Evolutionary conservation across 805 yeast species (phyloP), one percentile per base, ranked within the genome.

Genomic region (Wickerhamomyces tratensis): DNA sequence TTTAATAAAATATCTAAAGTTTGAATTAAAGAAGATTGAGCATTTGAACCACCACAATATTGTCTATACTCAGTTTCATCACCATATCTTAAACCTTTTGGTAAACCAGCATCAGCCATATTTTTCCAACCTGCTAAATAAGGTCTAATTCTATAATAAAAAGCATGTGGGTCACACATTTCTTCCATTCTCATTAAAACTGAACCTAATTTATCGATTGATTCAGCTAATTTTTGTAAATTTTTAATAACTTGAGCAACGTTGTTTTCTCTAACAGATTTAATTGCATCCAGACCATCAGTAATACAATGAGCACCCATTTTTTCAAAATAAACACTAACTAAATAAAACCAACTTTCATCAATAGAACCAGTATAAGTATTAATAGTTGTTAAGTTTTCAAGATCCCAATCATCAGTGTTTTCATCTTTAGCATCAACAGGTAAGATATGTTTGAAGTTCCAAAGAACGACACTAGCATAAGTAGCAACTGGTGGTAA

Each of bases 81-180:
- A 26, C 94, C 95, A 57, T 89, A 89, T 39, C 70, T 65, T 2
- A 89, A 81, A 1, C 97, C 98, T 45, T 79, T 62, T 12, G 79
- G 79, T 44, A 89, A 69, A 0, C 97, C 97, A 2, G 82, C 88
- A 43, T 77, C 86, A 26, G 75, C 77, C 96, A 91, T 89, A 55
- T 86, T 86, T 57, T 79, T 80, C 94, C 96, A 91, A 2, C 97
- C 98, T 1, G 96, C 96, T 49, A 91, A 66, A 53, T 75, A 89
- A 1, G 97, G 97, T 55, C 98, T 72, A 38, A 89, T 73, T 46
- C 91, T 74, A 66, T 74, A 85, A 62, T 86, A 89, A 59, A 91
- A 89, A 5, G 84, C 80, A 57, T 87, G 94, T 4, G 98, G 97
- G 56, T 88, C 96, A 61, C 96, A 86, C 83, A 83, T 83, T 50